Percentiles rank a stretch among this genome's conserved stretches.
Conservation (phyloP, 371 early-diverging fungal species). For the Apophysomyces variabilis region DNA sequence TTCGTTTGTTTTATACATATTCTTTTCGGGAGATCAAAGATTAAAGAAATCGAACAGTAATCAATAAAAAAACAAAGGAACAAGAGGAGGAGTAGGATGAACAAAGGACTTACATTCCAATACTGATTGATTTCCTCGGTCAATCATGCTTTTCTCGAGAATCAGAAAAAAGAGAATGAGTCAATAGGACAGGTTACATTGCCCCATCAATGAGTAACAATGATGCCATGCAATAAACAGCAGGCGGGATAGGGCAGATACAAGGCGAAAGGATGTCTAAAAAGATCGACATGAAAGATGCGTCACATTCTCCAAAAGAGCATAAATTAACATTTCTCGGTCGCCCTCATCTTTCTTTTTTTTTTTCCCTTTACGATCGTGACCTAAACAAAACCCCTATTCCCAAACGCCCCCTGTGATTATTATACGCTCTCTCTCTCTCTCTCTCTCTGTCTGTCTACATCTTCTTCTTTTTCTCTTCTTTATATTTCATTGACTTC, state of each 20-base stretch:
- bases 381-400: slow-evolving; percentile 12
- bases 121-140: too few relatives aligned
- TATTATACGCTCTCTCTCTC: slow-evolving; percentile 11
- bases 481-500: not conserved
- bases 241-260: too few relatives aligned
- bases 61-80: too few relatives aligned
- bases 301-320: slow-evolving; percentile 41
- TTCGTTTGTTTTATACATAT: too few relatives aligned
- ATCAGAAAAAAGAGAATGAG: not conserved
- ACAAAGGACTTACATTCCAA: too few relatives aligned
- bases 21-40: too few relatives aligned
- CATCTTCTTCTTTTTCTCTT: not conserved
- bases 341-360: slow-evolving; percentile 13
- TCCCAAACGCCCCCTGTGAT: slow-evolving; percentile 11
- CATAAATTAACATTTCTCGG: slow-evolving; percentile 46
- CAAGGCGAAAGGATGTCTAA: not conserved
- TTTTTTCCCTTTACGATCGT: slow-evolving; percentile 17
- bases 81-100: too few relatives aligned
- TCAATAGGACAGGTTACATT: too few relatives aligned
- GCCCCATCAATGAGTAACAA: not conserved
- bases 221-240: slow-evolving; percentile 6
- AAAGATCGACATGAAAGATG: slow-evolving; percentile 25
- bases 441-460: slow-evolving; percentile 4
- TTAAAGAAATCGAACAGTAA: too few relatives aligned
- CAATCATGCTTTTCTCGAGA: not conserved